These are phyloP conservation scores for Blastobotrys terrestris DNA, from an alignment of 805 yeast genomes.

Conservation along the genomic window DNA sequence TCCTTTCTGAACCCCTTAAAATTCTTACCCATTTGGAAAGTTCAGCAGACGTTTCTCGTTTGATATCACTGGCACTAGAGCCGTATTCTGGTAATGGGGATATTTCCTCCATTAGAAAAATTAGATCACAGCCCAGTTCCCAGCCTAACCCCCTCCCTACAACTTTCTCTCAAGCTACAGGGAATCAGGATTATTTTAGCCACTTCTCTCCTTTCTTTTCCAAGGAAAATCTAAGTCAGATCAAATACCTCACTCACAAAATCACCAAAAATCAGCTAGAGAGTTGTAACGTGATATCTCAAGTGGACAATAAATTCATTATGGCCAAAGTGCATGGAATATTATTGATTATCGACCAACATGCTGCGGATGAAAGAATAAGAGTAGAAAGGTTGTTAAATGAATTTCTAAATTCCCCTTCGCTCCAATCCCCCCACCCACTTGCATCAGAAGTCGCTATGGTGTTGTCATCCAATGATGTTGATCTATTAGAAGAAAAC, in stretches of 20 bases:
- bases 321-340: slow-evolving; percentile 32
- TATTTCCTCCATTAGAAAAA: too few relatives aligned
- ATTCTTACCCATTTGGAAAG: background rate
- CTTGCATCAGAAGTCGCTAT: slow-evolving; percentile 1
- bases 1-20: background rate
- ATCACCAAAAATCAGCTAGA: background rate
- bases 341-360: slow-evolving; percentile 61
- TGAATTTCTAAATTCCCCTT: slow-evolving; percentile 35
- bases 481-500: slow-evolving; percentile 3
- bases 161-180: background rate
- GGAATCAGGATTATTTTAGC: background rate
- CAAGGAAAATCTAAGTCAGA: background rate
- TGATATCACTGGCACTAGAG: background rate
- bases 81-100: too few relatives aligned
- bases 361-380: slow-evolving; percentile 77
- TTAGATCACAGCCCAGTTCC: slow-evolving; percentile 8
- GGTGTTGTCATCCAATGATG: background rate
- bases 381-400: slow-evolving; percentile 47
- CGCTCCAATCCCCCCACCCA: slow-evolving; percentile 21
- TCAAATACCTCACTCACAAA: background rate
- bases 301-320: slow-evolving; percentile 61
- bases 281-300: slow-evolving; percentile 30
- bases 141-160: background rate
- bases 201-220: background rate
- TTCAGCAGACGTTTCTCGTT: background rate